phyloP scores from a whole-genome alignment of 768 basidiomycete species.

The Zangia roseola region DNA sequence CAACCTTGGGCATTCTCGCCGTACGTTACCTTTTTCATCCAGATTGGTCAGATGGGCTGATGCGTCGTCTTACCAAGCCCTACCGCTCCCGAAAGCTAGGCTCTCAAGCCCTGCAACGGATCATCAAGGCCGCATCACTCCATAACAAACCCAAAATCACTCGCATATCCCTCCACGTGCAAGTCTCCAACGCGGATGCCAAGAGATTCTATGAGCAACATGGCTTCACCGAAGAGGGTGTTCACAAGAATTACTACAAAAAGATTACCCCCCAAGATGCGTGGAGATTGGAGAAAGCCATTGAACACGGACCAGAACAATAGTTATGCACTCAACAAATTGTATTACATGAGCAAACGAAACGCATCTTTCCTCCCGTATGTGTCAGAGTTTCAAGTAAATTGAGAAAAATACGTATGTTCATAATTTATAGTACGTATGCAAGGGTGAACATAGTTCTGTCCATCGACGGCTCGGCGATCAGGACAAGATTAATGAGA shows the following conservation, averaged over 20 bases:
- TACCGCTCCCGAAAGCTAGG: constrained; percentile 82
- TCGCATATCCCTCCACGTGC: constrained; percentile 82
- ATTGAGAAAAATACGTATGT: constrained; percentile 18
- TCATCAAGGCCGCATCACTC: constrained; percentile 61
- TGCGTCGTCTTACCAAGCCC: constrained; percentile 48
- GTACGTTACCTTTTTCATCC: constrained; percentile 44
- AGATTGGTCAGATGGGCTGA: constrained; percentile 14
- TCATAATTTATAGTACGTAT: constrained; percentile 32
- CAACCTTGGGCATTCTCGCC: constrained; percentile 91
- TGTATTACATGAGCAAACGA: constrained; percentile 25
- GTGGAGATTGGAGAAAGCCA: constrained; percentile 76
- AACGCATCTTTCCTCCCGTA: constrained; percentile 6
- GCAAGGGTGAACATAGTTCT: constrained; percentile 24
- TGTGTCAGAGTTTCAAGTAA: constrained; percentile 10
- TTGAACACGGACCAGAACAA: constrained; percentile 32
- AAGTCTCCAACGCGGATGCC: constrained; percentile 74
- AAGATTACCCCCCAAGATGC: constrained; percentile 83
- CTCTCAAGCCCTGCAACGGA: constrained; percentile 64
- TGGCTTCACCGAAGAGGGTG: constrained; percentile 67
- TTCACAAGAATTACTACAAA: constrained; percentile 83
- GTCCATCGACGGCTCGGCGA: constrained; percentile 12
- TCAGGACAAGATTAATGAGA: constrained; percentile 25
- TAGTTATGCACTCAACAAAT: constrained; percentile 23
- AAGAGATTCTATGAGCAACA: constrained; percentile 83
- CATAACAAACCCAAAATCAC: constrained; percentile 61